Percentiles rank a stretch among this genome's conserved stretches.
phyloP scores from a whole-genome alignment of 371 early-diverging fungal genomes.

The Thermomucor indicae-seudaticae region DNA sequence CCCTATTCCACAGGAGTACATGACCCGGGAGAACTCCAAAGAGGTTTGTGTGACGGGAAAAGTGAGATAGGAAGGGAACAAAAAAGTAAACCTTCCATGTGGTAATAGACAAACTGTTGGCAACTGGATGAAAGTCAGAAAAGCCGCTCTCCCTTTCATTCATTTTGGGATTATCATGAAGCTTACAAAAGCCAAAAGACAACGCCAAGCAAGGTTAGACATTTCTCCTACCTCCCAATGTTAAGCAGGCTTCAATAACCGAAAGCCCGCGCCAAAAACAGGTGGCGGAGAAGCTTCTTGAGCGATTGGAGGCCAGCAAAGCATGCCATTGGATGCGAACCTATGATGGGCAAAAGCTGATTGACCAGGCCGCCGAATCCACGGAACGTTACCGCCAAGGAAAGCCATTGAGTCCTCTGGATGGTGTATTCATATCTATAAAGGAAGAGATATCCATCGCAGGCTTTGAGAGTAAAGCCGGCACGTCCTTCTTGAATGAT shows the following conservation, averaged over 20 bases:
- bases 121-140: background rate
- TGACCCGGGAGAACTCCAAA: too few relatives aligned
- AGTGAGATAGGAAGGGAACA: too few relatives aligned
- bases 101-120: background rate
- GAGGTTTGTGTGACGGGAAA: too few relatives aligned
- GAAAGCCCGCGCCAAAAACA: background rate
- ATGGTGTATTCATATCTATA: slow-evolving; percentile 58
- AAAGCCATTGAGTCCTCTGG: slow-evolving; percentile 53
- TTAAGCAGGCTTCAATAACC: background rate
- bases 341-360: slow-evolving; percentile 20
- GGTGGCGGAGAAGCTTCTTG: slow-evolving; percentile 22
- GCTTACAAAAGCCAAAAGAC: slow-evolving; percentile 20
- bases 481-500: slow-evolving; percentile 66
- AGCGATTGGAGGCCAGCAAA: slow-evolving; percentile 9
- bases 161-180: slow-evolving; percentile 33
- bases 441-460: slow-evolving; percentile 60
- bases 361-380: slow-evolving; percentile 57
- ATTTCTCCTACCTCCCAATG: background rate
- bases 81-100: background rate
- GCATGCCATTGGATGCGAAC: slow-evolving; percentile 35
- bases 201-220: slow-evolving; percentile 21
- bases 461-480: slow-evolving; percentile 50
- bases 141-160: slow-evolving; percentile 17
- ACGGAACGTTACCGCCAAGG: slow-evolving; percentile 51
- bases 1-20: slow-evolving; percentile 18